Percentiles rank a stretch among this genome's conserved stretches.
Conservation (phyloP, 1,284 basidiomycete species). For the Fomitopsis pinicola region DNA sequence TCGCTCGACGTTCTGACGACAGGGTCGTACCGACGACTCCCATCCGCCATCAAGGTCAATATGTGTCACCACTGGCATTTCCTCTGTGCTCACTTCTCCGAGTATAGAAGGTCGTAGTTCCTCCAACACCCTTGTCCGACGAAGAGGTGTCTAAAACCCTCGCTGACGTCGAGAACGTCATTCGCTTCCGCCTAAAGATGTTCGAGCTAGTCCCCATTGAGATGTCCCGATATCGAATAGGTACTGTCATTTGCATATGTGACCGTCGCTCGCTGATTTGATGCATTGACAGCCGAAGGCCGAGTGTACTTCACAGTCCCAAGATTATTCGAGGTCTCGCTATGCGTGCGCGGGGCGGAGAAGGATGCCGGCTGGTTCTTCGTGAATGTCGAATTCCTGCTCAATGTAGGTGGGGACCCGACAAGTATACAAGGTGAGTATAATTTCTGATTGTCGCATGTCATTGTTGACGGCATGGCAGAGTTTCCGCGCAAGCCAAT, state of each 20-base stretch:
- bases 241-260: slow-evolving; percentile 31
- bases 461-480: slow-evolving; percentile 21
- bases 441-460: neutral
- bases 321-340: slow-evolving; percentile 70
- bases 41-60: slow-evolving; percentile 69
- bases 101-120: slow-evolving; percentile 61
- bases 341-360: slow-evolving; percentile 68
- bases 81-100: slow-evolving; percentile 4
- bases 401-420: slow-evolving; percentile 68
- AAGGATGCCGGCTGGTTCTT: slow-evolving; percentile 79
- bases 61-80: neutral
- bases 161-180: slow-evolving; percentile 67
- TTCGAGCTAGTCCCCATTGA: slow-evolving; percentile 71
- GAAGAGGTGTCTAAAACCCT: slow-evolving; percentile 63
- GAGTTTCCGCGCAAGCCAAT: slow-evolving; percentile 68
- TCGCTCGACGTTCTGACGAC: slow-evolving; percentile 83
- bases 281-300: slow-evolving; percentile 52
- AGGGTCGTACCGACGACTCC: slow-evolving; percentile 78
- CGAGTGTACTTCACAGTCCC: slow-evolving; percentile 73
- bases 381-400: slow-evolving; percentile 66
- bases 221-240: slow-evolving; percentile 70
- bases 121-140: slow-evolving; percentile 63
- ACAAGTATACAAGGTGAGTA: slow-evolving; percentile 62
- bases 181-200: slow-evolving; percentile 74
- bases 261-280: neutral